phyloP scores from a whole-genome alignment of 805 yeast species.

The Metschnikowia dekortorum region DNA sequence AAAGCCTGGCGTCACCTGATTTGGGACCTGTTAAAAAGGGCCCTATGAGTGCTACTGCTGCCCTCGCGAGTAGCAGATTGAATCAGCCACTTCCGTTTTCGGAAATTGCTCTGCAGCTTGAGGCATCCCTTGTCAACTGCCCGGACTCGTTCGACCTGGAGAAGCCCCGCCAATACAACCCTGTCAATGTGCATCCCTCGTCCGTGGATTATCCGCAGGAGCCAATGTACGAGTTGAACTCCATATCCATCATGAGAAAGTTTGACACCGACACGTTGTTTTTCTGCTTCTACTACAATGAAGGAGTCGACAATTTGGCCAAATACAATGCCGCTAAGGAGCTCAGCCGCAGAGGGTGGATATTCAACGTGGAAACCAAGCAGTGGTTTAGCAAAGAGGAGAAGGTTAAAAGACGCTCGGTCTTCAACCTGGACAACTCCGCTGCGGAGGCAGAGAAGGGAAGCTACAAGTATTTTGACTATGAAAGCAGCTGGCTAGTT shows the following conservation, averaged over 20 bases:
- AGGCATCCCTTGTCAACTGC: slow-evolving; percentile 77
- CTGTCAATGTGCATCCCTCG: slow-evolving; percentile 83
- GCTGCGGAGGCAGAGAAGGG: slow-evolving; percentile 40
- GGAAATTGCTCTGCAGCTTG: slow-evolving; percentile 55
- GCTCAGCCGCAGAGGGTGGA: slow-evolving; percentile 77
- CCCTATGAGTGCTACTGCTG: slow-evolving; percentile 11
- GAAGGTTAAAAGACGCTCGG: slow-evolving; percentile 36
- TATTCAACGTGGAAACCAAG: slow-evolving; percentile 60
- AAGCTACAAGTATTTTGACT: slow-evolving; percentile 79
- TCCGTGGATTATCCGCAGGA: slow-evolving; percentile 88
- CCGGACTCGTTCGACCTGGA: slow-evolving; percentile 94
- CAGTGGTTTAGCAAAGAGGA: slow-evolving; percentile 80
- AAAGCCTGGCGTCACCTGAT: slow-evolving; percentile 10
- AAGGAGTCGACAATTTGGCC: slow-evolving; percentile 30
- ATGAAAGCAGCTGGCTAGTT: slow-evolving; percentile 54
- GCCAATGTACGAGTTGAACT: slow-evolving; percentile 64
- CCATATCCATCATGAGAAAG: slow-evolving; percentile 57
- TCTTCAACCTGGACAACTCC: slow-evolving; percentile 14
- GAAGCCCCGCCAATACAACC: slow-evolving; percentile 69
- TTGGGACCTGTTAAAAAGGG: background rate
- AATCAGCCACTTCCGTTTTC: slow-evolving; percentile 51
- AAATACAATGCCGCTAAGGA: slow-evolving; percentile 69
- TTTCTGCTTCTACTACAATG: slow-evolving; percentile 84
- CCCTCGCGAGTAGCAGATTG: slow-evolving; percentile 40
- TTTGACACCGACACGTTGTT: slow-evolving; percentile 85